A percentile compares a stretch with the other conserved stretches of the same genome.
phyloP scores from a whole-genome alignment of 2,329 filamentous ascomycete species.

The Pseudogymnoascus verrucosus region DNA sequence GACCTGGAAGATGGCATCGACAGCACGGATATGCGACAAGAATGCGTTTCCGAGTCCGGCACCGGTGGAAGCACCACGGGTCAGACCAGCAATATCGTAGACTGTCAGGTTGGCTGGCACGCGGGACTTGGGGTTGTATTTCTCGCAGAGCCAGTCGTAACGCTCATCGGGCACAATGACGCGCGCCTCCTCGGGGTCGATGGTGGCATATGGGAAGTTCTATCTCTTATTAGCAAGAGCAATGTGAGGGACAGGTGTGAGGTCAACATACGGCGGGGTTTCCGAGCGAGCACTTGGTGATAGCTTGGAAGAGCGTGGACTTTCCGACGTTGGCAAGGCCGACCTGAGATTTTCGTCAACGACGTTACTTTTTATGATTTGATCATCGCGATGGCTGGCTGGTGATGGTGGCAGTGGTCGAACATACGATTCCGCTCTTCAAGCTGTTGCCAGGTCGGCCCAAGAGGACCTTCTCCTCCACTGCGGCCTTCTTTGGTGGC shows the following conservation, averaged over 20 bases:
- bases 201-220: conserved; percentile 99
- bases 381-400: conserved; percentile 17
- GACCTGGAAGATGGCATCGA: conserved; percentile 96
- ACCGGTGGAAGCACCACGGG: conserved; percentile 90
- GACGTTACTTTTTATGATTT: not conserved
- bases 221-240: conserved; percentile 34
- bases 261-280: conserved; percentile 74
- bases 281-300: conserved; percentile 94
- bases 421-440: conserved; percentile 95
- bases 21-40: conserved; percentile 95
- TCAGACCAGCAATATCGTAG: conserved; percentile 97
- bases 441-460: conserved; percentile 95
- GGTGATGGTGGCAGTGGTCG: conserved; percentile 12
- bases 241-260: conserved; percentile 12
- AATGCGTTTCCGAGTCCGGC: conserved; percentile 96
- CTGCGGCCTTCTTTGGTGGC: conserved; percentile 87
- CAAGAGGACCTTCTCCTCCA: conserved; percentile 93
- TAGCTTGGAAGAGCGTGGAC: conserved; percentile 98
- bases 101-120: conserved; percentile 98
- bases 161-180: conserved; percentile 94
- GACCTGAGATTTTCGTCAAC: conserved; percentile 50
- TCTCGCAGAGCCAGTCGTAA: conserved; percentile 90
- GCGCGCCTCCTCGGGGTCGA: conserved; percentile 95
- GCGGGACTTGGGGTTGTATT: conserved; percentile 94
- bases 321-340: conserved; percentile 99